Conservation (phyloP, 805 yeast species). For the Blastobotrys parvus region DNA sequence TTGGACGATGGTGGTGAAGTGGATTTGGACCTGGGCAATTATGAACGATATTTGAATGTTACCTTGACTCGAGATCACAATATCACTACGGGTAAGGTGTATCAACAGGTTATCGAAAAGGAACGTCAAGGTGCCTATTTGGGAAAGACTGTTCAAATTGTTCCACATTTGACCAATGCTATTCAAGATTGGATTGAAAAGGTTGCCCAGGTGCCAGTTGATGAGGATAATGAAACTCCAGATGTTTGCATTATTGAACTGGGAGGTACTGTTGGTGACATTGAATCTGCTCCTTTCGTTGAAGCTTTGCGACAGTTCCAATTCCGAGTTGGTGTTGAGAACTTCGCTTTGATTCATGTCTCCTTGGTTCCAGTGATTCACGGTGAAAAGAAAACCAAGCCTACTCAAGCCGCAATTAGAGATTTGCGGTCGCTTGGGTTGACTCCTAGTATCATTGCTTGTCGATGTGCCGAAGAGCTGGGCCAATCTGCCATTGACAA, state of each 20-base stretch:
- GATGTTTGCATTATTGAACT: constrained; percentile 95
- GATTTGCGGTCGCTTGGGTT: constrained; percentile 93
- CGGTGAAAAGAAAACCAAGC: constrained; percentile 98
- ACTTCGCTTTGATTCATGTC: constrained; percentile 92
- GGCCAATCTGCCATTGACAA: constrained; percentile 83
- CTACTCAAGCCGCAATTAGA: constrained; percentile 98
- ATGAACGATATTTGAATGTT: constrained; percentile 91
- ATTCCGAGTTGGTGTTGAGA: constrained; percentile 89
- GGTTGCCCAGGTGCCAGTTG: constrained; percentile 88
- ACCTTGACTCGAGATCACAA: constrained; percentile 91
- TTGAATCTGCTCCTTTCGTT: constrained; percentile 96
- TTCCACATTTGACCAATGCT: constrained; percentile 94
- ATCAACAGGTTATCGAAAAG: constrained; percentile 84
- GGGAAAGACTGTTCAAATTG: constrained; percentile 99
- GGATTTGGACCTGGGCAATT: constrained; percentile 95
- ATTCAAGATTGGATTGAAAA: constrained; percentile 98
- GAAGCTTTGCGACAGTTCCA: constrained; percentile 99
- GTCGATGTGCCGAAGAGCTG: constrained; percentile 83
- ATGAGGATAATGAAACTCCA: constrained; percentile 77
- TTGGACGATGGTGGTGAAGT: constrained; percentile 99
- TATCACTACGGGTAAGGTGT: constrained; percentile 96
- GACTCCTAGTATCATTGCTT: constrained; percentile 94
- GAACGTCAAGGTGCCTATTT: constrained; percentile 96
- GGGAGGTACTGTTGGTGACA: constrained; percentile 99
- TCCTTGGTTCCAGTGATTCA: constrained; percentile 96